A percentile compares a stretch with the other conserved stretches of the same genome.
Evolutionary conservation across 148 eudicot species (phyloP).

Genomic region (Vaccinium vitisidaea): DNA sequence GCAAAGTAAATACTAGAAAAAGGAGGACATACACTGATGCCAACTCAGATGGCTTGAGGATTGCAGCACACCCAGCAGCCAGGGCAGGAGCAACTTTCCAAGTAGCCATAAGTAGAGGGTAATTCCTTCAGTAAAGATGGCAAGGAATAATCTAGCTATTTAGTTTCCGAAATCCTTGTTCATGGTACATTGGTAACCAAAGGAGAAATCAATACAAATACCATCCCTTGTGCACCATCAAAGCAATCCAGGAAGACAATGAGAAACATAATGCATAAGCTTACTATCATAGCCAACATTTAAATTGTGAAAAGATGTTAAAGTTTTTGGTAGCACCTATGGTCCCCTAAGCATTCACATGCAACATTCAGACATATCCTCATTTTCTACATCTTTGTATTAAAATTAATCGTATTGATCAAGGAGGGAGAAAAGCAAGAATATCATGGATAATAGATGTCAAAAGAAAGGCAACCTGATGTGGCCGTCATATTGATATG

Average conservation of each 20-base stretch:
- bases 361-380: background rate
- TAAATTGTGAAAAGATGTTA: background rate
- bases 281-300: background rate
- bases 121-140: slow-evolving; percentile 60
- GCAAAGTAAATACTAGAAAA: background rate
- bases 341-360: background rate
- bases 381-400: background rate
- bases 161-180: background rate
- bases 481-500: slow-evolving; percentile 7
- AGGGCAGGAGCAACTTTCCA: slow-evolving; percentile 99
- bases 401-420: background rate
- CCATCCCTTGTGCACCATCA: background rate
- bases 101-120: slow-evolving; percentile 92
- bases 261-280: background rate
- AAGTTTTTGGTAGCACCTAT: background rate
- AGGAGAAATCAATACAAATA: background rate
- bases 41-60: slow-evolving; percentile 93
- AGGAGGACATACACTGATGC: slow-evolving; percentile 67
- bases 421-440: background rate
- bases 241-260: background rate
- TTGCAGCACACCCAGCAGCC: slow-evolving; percentile 98
- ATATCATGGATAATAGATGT: background rate
- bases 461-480: slow-evolving; percentile 6
- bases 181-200: background rate
- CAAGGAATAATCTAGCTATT: slow-evolving; percentile 5